A percentile compares a stretch with the other conserved stretches of the same genome.
These are phyloP conservation scores for Murraya koenigii DNA, from an alignment of 345 rosid genomes.

Conservation along the genomic window DNA sequence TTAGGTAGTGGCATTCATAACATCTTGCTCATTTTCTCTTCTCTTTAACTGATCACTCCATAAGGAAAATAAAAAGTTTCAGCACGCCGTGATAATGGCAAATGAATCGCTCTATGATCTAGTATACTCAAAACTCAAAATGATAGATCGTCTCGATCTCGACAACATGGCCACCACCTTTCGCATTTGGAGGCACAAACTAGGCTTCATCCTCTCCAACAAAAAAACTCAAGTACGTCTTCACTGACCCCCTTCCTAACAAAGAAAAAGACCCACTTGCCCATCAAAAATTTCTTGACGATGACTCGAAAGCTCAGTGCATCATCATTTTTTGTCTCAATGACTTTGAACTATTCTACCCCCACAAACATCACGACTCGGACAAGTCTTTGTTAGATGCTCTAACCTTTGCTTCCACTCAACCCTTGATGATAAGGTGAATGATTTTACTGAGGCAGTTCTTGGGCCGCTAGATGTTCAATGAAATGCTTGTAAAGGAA, in stretches of 20 bases:
- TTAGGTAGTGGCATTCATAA: too few relatives aligned
- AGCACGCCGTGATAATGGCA: background rate
- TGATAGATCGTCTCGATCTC: background rate
- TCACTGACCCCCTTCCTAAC: background rate
- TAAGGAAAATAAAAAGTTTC: background rate
- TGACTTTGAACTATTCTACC: background rate
- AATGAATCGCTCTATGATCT: background rate
- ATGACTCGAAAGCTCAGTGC: background rate
- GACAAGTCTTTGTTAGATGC: background rate
- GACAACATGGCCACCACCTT: background rate
- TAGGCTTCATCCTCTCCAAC: background rate
- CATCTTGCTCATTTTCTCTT: too few relatives aligned
- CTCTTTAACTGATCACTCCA: background rate
- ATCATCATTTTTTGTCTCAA: background rate
- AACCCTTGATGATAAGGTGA: background rate
- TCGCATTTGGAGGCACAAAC: background rate
- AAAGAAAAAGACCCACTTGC: background rate
- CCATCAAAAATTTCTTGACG: background rate
- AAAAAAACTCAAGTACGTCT: background rate
- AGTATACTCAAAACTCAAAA: background rate
- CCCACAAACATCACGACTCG: background rate
- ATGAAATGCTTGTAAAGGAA: background rate
- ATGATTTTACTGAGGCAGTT: background rate
- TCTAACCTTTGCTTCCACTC: background rate
- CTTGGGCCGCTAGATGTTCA: background rate